Evolutionary conservation across 2,329 filamentous ascomycete species (phyloP).

Genomic region (Aphanoascus verrucosus): DNA sequence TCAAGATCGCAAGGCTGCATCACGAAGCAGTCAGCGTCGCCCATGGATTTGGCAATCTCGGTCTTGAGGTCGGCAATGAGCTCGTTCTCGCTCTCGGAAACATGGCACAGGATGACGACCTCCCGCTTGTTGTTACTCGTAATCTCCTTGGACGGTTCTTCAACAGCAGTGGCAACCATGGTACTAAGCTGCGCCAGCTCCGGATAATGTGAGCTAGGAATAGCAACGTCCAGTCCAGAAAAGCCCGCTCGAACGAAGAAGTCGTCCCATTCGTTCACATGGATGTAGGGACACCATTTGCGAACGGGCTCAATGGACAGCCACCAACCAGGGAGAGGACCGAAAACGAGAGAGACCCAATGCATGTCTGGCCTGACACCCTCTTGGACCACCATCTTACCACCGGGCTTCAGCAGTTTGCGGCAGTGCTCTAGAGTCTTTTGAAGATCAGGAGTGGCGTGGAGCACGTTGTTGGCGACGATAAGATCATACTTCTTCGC

Average conservation of each 20-base stretch:
- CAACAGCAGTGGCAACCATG: slow-evolving; percentile 15
- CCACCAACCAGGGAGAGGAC: slow-evolving; percentile 21
- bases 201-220: slow-evolving; percentile 9
- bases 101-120: slow-evolving; percentile 6
- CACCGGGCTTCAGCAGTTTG: slow-evolving; percentile 35
- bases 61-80: not conserved
- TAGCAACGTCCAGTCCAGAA: slow-evolving; percentile 8
- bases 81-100: not conserved
- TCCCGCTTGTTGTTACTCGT: not conserved
- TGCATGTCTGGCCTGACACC: slow-evolving; percentile 20
- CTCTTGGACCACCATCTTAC: slow-evolving; percentile 37
- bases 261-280: slow-evolving; percentile 2
- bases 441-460: slow-evolving; percentile 26
- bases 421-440: slow-evolving; percentile 27
- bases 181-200: slow-evolving; percentile 15
- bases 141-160: not conserved
- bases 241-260: slow-evolving; percentile 3
- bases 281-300: slow-evolving; percentile 6
- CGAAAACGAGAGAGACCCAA: slow-evolving; percentile 15
- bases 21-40: not conserved
- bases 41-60: not conserved
- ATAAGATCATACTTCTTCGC: slow-evolving; percentile 28
- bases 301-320: slow-evolving; percentile 10
- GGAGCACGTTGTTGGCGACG: slow-evolving; percentile 31
- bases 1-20: slow-evolving; percentile 14